These are phyloP conservation scores for Pyronema domesticum DNA, from an alignment of 495 filamentous ascomycete species.

Conservation along the genomic window DNA sequence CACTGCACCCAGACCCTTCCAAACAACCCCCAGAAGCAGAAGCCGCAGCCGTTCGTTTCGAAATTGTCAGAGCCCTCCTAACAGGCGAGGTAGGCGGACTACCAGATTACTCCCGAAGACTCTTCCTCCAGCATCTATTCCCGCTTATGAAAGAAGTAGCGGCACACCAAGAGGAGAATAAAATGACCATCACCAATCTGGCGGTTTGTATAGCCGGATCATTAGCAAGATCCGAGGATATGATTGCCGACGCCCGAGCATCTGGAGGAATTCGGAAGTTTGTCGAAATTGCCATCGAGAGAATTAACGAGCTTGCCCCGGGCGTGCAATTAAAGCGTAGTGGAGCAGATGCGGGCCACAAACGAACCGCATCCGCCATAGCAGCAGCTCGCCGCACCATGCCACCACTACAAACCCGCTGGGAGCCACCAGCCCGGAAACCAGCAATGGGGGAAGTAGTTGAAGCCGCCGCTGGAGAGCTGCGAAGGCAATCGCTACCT, in stretches of 20 bases:
- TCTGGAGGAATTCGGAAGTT: slow-evolving; percentile 29
- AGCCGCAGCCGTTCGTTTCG: slow-evolving; percentile 9
- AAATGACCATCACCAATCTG: slow-evolving; percentile 36
- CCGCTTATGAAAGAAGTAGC: slow-evolving; percentile 33
- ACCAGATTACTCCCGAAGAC: slow-evolving; percentile 28
- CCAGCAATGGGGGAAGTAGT: not conserved
- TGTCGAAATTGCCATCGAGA: slow-evolving; percentile 27
- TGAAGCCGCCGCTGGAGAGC: not conserved
- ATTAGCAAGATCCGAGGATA: slow-evolving; percentile 26
- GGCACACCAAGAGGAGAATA: slow-evolving; percentile 29
- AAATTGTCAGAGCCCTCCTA: slow-evolving; percentile 11
- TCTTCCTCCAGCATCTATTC: slow-evolving; percentile 34
- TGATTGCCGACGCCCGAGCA: slow-evolving; percentile 33
- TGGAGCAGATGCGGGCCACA: not conserved
- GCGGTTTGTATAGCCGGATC: slow-evolving; percentile 34
- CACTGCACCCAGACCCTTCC: slow-evolving; percentile 18
- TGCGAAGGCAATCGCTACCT: not conserved
- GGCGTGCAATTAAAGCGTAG: slow-evolving; percentile 4
- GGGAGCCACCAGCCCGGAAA: not conserved
- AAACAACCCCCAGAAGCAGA: slow-evolving; percentile 22
- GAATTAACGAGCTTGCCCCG: slow-evolving; percentile 20
- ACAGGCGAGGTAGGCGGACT: slow-evolving; percentile 26
- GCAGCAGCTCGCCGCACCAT: not conserved
- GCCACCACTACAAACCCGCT: not conserved
- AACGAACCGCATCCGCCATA: not conserved